A percentile compares a stretch with the other conserved stretches of the same genome.
Conservation (phyloP, 139 green algal genomes). For the Trebouxia sp. region DNA sequence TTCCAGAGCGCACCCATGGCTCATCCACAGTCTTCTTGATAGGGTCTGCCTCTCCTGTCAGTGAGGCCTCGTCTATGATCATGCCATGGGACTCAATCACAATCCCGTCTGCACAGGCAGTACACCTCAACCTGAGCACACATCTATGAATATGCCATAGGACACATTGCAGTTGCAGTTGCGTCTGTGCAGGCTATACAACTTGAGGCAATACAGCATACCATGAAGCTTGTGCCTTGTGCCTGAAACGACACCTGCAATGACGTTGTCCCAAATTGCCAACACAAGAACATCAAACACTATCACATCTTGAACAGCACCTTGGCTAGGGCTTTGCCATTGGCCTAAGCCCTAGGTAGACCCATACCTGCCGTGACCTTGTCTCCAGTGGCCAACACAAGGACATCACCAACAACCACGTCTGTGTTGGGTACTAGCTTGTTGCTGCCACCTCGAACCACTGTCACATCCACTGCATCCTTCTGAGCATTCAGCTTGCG, state of each 20-base stretch:
- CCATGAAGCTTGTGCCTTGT: too few relatives aligned
- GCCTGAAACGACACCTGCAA: too few relatives aligned
- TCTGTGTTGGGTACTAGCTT: conserved; percentile 75
- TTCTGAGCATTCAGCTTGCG: conserved; percentile 90
- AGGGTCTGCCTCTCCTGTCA: conserved; percentile 95
- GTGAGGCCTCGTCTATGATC: conserved; percentile 86
- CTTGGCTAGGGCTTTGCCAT: too few relatives aligned
- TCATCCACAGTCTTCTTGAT: conserved; percentile 80
- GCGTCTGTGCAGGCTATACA: too few relatives aligned
- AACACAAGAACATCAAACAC: too few relatives aligned
- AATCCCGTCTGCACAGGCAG: conserved; percentile 60
- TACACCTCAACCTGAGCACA: too few relatives aligned
- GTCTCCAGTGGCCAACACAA: conserved; percentile 90
- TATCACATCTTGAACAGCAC: too few relatives aligned
- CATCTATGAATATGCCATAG: too few relatives aligned
- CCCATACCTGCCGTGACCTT: conserved; percentile 56
- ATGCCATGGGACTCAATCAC: conserved; percentile 63
- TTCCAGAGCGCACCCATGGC: conserved; percentile 84
- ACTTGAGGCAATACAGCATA: too few relatives aligned
- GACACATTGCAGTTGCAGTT: too few relatives aligned
- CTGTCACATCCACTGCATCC: conserved; percentile 84
- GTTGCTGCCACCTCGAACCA: conserved; percentile 66
- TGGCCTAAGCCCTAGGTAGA: too few relatives aligned
- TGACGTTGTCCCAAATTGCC: too few relatives aligned
- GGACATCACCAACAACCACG: conserved; percentile 92